Percentiles rank a stretch among this genome's conserved stretches.
Evolutionary conservation across 163 green algal genomes (phyloP).

Genomic region (Prototheca wickerhamii): DNA sequence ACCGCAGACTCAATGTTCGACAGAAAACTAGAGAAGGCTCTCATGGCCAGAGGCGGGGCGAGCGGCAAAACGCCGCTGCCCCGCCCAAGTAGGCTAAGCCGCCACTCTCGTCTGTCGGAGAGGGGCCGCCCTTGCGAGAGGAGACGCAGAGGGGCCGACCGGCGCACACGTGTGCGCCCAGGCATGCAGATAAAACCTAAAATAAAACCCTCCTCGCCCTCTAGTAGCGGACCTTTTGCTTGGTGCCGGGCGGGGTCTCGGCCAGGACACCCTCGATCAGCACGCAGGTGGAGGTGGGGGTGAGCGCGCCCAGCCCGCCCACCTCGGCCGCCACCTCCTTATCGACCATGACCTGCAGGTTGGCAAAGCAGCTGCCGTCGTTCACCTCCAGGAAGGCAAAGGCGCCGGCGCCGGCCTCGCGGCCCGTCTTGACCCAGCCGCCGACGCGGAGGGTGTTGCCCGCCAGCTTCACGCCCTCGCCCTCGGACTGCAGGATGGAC

Average conservation of each 20-base stretch:
- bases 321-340: constrained; percentile 68
- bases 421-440: constrained; percentile 96
- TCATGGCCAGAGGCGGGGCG: constrained; percentile 4
- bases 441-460: constrained; percentile 70
- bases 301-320: constrained; percentile 59
- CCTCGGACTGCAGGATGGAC: constrained; percentile 49
- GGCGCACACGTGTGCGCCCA: neutral
- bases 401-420: constrained; percentile 78
- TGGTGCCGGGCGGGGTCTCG: constrained; percentile 77
- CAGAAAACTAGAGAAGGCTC: constrained; percentile 17
- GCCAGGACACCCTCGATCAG: constrained; percentile 79
- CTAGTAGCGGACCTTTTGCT: constrained; percentile 47
- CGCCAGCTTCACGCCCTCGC: constrained; percentile 60
- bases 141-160: neutral
- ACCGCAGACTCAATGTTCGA: constrained; percentile 4
- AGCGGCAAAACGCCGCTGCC: neutral
- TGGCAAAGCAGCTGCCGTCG: constrained; percentile 82
- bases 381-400: constrained; percentile 97
- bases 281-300: constrained; percentile 77
- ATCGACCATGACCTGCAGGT: constrained; percentile 78
- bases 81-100: constrained; percentile 5
- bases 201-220: neutral
- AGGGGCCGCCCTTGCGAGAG: neutral
- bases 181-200: neutral
- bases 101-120: constrained; percentile 17